These are phyloP conservation scores for Colletotrichum endophyticum DNA, from an alignment of 2,329 filamentous ascomycete genomes.

Conservation along the genomic window DNA sequence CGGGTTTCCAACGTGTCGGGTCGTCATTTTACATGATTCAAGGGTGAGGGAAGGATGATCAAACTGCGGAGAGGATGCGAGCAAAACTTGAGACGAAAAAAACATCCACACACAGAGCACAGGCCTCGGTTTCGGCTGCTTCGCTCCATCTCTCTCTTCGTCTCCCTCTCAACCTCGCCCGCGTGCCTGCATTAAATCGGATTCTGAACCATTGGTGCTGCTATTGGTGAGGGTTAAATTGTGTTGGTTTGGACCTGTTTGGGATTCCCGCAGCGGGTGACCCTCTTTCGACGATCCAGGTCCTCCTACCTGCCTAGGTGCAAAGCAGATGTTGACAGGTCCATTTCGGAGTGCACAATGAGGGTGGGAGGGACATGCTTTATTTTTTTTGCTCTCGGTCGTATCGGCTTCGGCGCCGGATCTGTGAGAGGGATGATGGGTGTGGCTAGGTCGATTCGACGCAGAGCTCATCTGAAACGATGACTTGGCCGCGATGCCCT, in stretches of 20 bases:
- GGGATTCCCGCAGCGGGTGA: not conserved
- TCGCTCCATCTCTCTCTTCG: not conserved
- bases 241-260: not conserved
- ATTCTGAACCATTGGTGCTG: not conserved
- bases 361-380: not conserved
- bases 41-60: not conserved
- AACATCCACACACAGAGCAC: not conserved
- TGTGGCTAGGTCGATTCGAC: not conserved
- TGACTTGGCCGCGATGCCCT: not conserved
- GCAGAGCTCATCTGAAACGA: constrained; percentile 6
- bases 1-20: not conserved
- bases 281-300: not conserved
- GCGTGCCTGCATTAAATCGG: not conserved
- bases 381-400: not conserved
- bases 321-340: not conserved
- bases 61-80: not conserved
- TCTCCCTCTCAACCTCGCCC: not conserved
- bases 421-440: not conserved
- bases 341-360: not conserved
- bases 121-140: not conserved
- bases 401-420: not conserved
- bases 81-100: constrained; percentile 13
- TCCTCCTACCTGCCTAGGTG: not conserved
- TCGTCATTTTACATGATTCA: not conserved
- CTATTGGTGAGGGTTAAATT: not conserved